Evolutionary conservation across 1,284 basidiomycete species (phyloP).

Genomic region (Austropuccinia psidii): DNA sequence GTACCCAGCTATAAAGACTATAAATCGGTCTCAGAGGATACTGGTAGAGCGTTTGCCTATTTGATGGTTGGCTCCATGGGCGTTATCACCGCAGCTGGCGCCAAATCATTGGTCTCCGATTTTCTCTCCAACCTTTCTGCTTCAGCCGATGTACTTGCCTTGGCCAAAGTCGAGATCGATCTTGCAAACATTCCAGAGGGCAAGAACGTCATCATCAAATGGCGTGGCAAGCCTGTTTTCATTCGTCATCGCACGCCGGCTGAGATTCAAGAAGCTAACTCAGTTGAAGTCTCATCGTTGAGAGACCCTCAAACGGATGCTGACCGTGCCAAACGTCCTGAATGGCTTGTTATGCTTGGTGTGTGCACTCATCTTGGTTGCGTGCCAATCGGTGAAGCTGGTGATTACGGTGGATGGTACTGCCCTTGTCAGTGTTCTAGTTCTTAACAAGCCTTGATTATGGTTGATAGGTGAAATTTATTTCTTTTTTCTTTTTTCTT

Average conservation of each 20-base stretch:
- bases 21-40: conserved; percentile 59
- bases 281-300: conserved; percentile 72
- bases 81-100: conserved; percentile 83
- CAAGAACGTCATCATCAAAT: conserved; percentile 84
- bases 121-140: conserved; percentile 94
- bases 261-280: conserved; percentile 90
- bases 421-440: conserved; percentile 33
- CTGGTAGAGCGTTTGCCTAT: conserved; percentile 82
- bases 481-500: conserved; percentile 53
- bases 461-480: conserved; percentile 37
- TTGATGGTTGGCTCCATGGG: conserved; percentile 96
- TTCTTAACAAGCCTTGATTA: not conserved
- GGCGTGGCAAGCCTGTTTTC: conserved; percentile 99
- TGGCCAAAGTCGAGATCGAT: conserved; percentile 97
- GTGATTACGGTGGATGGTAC: conserved; percentile 92
- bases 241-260: conserved; percentile 87
- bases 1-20: conserved; percentile 86
- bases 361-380: conserved; percentile 99
- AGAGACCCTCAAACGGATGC: conserved; percentile 91
- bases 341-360: conserved; percentile 96
- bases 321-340: conserved; percentile 80
- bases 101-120: conserved; percentile 88
- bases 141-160: conserved; percentile 92
- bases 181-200: conserved; percentile 88
- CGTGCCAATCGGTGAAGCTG: conserved; percentile 87